Evolutionary conservation across 768 basidiomycete genomes (phyloP), one percentile per base, ranked within the genome.

Genomic region (Mycena haematopus): DNA sequence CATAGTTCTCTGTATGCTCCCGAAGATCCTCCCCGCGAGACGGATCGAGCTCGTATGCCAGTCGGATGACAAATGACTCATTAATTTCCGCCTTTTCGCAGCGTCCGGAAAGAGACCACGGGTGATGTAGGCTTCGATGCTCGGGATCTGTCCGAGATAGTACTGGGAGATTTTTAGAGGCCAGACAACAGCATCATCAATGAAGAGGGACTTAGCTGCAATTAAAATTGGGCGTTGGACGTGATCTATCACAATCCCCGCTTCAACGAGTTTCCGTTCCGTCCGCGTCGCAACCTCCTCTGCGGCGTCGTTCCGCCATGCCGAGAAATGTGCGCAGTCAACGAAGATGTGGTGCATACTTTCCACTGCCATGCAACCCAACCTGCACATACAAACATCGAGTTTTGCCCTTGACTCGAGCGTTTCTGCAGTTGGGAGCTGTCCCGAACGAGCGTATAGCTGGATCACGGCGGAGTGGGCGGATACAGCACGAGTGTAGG

Each of bases 331-430:
- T 17, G n/a, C 5, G 21, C 44, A 56, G 6, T 47, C 55, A 31
- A 58, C 47, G n/a, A 58, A 58, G 11, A 58, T 24, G 9, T 58
- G 56, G 14, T 58, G 56, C 35, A 51, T 29, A 19, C 56, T 51
- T 17, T 58, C 56, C 21, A 58, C 25, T 1, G 36, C 58, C 13
- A 44, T 24, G n/a, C 50, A 22, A 13, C 50, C 24, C 13, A 44
- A 22, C 15, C 58, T 25, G 22, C 58, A 45, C 40, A 52, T 21
- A 6, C 27, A 19, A 2, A 38, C 45, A 8, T 8, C 5, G 19
- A 52, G 17, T 15, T 45, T 59, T 4, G 52, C 45, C 19, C 59
- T 31, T 10, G n/a, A 21, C 14, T 45, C 52, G 31, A 60, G 9
- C 1, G 22, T 27, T 11, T 60, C 59, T 2, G 45, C 59, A 13